Conservation (phyloP, 768 basidiomycete genomes). For the Rhodotorula paludigena region DNA sequence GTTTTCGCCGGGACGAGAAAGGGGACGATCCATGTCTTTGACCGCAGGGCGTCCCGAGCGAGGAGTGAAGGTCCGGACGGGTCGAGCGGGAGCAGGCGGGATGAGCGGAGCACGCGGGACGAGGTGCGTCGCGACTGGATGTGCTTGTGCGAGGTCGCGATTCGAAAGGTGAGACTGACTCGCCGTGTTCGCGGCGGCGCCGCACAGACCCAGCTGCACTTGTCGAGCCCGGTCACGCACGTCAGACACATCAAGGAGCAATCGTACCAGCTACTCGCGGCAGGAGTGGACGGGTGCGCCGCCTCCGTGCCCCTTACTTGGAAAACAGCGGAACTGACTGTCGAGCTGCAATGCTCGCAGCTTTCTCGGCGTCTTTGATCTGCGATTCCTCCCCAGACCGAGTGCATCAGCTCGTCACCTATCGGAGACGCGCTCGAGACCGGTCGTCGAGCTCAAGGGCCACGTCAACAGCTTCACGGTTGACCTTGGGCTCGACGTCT, state of each 20-base stretch:
- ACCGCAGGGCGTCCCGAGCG: conserved; percentile 4
- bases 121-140: conserved; percentile 14
- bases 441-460: conserved; percentile 7
- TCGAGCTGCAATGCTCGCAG: background rate
- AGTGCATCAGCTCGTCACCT: background rate
- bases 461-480: conserved; percentile 25
- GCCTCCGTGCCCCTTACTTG: no score
- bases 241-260: conserved; percentile 7
- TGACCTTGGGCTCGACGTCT: conserved; percentile 26
- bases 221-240: conserved; percentile 25
- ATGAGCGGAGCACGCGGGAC: background rate
- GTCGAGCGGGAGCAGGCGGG: background rate
- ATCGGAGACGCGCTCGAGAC: background rate
- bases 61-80: background rate
- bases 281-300: conserved; percentile 30
- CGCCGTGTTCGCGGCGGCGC: no score
- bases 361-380: conserved; percentile 26
- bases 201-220: conserved; percentile 8
- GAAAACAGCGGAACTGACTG: background rate
- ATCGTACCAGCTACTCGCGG: conserved; percentile 12
- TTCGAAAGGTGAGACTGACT: no score
- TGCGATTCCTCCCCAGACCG: conserved; percentile 9
- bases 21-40: conserved; percentile 14
- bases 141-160: no score
- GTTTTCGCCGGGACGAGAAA: conserved; percentile 26